Evolutionary conservation across 2,329 filamentous ascomycete species (phyloP).

Genomic region (Calonectria hongkongensis): DNA sequence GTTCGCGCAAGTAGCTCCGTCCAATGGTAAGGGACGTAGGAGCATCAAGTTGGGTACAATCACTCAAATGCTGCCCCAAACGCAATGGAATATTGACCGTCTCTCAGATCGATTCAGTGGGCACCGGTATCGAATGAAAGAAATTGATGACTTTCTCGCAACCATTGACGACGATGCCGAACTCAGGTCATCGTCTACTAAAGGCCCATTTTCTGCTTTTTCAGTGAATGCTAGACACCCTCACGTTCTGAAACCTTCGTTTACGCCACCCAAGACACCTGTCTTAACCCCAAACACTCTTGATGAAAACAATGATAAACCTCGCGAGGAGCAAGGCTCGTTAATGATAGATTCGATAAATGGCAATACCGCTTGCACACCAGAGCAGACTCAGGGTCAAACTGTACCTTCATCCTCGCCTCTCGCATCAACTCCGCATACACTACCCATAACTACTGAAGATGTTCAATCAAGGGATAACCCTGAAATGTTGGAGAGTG

Average conservation of each 20-base stretch:
- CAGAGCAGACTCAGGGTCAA: not conserved
- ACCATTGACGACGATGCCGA: conserved; percentile 33
- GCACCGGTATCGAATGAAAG: conserved; percentile 23
- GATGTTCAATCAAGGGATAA: not conserved
- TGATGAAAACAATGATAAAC: not conserved
- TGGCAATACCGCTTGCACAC: not conserved
- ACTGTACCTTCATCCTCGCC: not conserved
- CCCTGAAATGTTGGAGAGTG: not conserved
- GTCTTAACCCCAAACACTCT: not conserved
- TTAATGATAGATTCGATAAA: not conserved
- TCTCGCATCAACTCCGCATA: not conserved
- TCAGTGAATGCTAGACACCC: not conserved
- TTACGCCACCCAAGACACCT: no score
- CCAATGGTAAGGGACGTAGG: conserved; percentile 32
- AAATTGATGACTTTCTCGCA: conserved; percentile 37
- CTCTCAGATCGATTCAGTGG: conserved; percentile 9
- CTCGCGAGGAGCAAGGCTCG: not conserved
- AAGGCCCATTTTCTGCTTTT: conserved; percentile 38
- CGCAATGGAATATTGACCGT: not conserved
- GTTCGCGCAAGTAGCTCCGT: conserved; percentile 14
- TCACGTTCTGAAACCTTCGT: not conserved
- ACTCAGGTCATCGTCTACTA: not conserved
- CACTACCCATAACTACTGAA: not conserved
- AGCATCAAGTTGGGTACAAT: conserved; percentile 36
- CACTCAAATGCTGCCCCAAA: not conserved